Evolutionary conservation across 306 rosid genomes (phyloP).

Genomic region (Betula pendula): DNA sequence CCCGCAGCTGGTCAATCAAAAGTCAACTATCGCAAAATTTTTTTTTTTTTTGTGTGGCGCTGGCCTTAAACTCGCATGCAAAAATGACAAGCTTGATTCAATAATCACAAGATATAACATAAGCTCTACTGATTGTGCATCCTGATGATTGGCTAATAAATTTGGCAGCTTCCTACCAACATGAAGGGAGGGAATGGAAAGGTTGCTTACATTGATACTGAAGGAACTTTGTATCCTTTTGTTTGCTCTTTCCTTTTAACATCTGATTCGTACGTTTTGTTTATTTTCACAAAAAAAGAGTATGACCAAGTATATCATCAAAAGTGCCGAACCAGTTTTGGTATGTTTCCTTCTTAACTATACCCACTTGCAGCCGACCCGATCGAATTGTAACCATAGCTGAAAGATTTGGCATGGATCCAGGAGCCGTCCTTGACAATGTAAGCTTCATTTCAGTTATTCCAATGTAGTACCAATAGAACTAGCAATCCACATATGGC

Average conservation of each 20-base stretch:
- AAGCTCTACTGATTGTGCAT: constrained; percentile 26
- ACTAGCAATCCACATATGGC: constrained; percentile 16
- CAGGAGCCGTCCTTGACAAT: constrained; percentile 92
- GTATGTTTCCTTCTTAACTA: constrained; percentile 36
- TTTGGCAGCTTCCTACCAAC: constrained; percentile 76
- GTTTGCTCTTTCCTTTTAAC: constrained; percentile 17
- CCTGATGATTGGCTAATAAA: constrained; percentile 1
- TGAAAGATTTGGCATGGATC: constrained; percentile 97
- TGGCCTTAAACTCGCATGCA: neutral
- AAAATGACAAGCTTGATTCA: neutral
- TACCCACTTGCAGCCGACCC: constrained; percentile 66
- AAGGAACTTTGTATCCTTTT: constrained; percentile 89
- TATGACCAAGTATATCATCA: constrained; percentile 13
- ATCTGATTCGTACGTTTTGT: constrained; percentile 6
- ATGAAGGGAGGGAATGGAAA: constrained; percentile 97
- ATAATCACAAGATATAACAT: neutral
- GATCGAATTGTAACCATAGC: constrained; percentile 90
- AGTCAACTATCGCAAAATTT: neutral
- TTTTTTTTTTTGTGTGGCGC: neutral
- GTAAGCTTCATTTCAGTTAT: constrained; percentile 41
- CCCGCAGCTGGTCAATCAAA: neutral
- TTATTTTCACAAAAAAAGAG: neutral
- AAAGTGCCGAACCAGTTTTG: constrained; percentile 13
- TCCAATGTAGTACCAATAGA: constrained; percentile 3
- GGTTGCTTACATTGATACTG: constrained; percentile 97